Conservation (phyloP, 805 yeast genomes). For the Metschnikowia koreensis region DNA sequence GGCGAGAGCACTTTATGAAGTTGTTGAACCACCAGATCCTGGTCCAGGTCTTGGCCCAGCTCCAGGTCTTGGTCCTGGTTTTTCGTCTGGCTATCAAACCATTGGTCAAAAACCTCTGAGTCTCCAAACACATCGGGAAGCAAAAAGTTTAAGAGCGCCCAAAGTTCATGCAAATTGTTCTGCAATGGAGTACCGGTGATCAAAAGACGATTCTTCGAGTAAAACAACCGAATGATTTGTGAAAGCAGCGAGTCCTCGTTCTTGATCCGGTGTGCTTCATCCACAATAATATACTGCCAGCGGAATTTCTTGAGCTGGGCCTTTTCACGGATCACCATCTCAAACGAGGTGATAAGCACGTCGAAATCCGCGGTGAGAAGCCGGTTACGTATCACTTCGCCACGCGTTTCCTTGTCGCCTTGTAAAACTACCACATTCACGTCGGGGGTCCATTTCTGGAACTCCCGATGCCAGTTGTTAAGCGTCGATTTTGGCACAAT, state of each 20-base stretch:
- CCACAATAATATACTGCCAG: conserved; percentile 93
- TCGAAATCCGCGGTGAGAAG: conserved; percentile 79
- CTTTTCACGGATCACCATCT: conserved; percentile 90
- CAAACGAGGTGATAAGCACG: conserved; percentile 87
- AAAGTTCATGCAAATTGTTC: conserved; percentile 89
- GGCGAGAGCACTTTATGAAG: conserved; percentile 87
- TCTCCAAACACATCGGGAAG: conserved; percentile 95
- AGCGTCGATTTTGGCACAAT: conserved; percentile 94
- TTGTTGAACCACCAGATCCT: conserved; percentile 83
- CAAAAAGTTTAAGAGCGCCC: conserved; percentile 90
- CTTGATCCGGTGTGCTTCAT: conserved; percentile 95
- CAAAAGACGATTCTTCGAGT: conserved; percentile 77
- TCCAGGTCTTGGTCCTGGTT: not conserved
- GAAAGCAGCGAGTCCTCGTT: conserved; percentile 91
- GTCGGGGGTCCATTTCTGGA: conserved; percentile 94
- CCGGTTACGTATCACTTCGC: conserved; percentile 52
- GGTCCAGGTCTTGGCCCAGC: conserved; percentile 31
- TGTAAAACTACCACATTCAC: conserved; percentile 82
- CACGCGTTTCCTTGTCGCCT: conserved; percentile 84
- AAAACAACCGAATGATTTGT: conserved; percentile 86
- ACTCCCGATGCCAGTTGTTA: conserved; percentile 96
- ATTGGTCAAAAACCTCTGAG: conserved; percentile 82
- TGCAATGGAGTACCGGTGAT: conserved; percentile 97
- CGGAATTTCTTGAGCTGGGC: conserved; percentile 71
- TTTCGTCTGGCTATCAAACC: conserved; percentile 68